Base-by-base conservation (phyloP, 2,329 filamentous ascomycete genomes). In the Hymenoscyphus fructigenus region DNA sequence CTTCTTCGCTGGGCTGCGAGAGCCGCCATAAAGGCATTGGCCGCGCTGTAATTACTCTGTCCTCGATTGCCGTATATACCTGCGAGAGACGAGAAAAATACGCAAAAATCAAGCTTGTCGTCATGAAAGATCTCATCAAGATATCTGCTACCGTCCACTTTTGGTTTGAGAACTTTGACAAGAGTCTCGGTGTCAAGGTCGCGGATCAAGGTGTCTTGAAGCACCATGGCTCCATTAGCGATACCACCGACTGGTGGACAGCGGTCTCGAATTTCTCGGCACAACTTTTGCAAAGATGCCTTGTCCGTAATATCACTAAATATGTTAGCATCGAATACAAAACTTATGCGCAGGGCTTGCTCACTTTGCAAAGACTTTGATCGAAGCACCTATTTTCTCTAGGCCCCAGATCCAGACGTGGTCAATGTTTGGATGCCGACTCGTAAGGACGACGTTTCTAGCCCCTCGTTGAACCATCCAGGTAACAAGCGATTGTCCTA, bases 261-360 rank as follows among this genome's bases (percentile, higher is more conserved):
- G 79, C 72, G 4, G 53, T 86, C 84, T 67, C 85, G 85, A 17
- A 96, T 89, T 0, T 91, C 90, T 67, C 91, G 86, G 7, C 26
- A 53, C 9, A 55, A 14, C 29, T 20, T 55, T 29, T n/a, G 29
- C 28, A 55, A 20, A n/a, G 29, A 23, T 17, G n/a, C 10, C 26
- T 57, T 57, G n/a, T 58, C 26, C 17, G 60, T 57, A 15, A 61
- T 55, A 55, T 61, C 59, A 41, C 59, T 60, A 32, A 5, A 26
- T 3, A 3, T n/a, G 26, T 60, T 34, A 60, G 59, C 15, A 14
- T 12, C 4, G 3, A 38, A 7, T 17, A 32, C 5, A n/a, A 23
- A n/a, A 14, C 26, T 26, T 7, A 1, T 38, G 15, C 15, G 4
- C 29, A 41, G 10, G 9, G 38, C 3, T 28, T 50, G 28, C 28